Evolutionary conservation across 345 rosid genomes (phyloP).

Genomic region (Psidium guajava): DNA sequence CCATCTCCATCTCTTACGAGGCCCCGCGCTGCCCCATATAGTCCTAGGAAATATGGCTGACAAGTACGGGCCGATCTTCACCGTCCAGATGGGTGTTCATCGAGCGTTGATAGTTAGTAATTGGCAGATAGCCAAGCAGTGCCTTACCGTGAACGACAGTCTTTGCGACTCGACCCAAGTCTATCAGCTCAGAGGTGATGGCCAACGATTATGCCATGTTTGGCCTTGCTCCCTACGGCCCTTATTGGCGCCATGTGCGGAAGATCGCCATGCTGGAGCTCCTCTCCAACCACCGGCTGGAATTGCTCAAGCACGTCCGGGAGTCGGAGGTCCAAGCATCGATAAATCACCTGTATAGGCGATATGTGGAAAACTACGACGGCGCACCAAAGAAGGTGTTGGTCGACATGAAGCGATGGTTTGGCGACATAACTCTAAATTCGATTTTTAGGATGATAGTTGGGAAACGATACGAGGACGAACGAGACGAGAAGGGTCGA

Average conservation of each 20-base stretch:
- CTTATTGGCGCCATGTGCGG: slow-evolving; percentile 24
- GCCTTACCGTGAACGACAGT: slow-evolving; percentile 20
- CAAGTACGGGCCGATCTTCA: slow-evolving; percentile 14
- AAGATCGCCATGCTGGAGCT: slow-evolving; percentile 18
- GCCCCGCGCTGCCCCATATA: slow-evolving; percentile 10
- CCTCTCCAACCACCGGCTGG: slow-evolving; percentile 21
- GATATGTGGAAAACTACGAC: not conserved
- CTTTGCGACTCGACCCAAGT: slow-evolving; percentile 13
- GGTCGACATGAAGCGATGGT: slow-evolving; percentile 21
- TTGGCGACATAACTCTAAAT: slow-evolving; percentile 17
- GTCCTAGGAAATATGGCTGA: slow-evolving; percentile 21
- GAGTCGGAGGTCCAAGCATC: slow-evolving; percentile 13
- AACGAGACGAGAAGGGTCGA: not conserved
- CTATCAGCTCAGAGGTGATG: slow-evolving; percentile 6
- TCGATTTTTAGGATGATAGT: slow-evolving; percentile 9
- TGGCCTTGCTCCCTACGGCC: slow-evolving; percentile 13
- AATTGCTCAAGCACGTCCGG: slow-evolving; percentile 12
- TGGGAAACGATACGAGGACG: slow-evolving; percentile 10
- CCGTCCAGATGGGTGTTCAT: slow-evolving; percentile 11
- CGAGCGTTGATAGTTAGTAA: slow-evolving; percentile 15
- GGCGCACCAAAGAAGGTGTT: not conserved
- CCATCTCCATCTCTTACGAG: slow-evolving; percentile 23
- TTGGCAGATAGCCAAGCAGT: slow-evolving; percentile 14
- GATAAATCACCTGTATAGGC: slow-evolving; percentile 4
- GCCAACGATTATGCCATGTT: slow-evolving; percentile 15